phyloP scores from a whole-genome alignment of 1,284 basidiomycete species.

The Pseudozyma pruni region DNA sequence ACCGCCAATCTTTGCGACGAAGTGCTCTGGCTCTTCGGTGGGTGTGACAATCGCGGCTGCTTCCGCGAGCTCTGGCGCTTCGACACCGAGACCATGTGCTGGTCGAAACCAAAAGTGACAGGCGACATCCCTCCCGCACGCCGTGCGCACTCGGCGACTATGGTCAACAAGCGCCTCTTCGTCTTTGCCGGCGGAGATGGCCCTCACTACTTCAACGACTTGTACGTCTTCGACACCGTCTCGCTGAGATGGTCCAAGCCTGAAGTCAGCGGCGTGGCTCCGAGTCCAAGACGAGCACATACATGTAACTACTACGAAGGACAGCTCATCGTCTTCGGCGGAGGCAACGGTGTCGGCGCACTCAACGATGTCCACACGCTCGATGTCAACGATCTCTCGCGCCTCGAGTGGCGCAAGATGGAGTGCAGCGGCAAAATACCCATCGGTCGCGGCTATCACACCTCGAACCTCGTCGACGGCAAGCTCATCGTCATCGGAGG shows the following conservation, averaged over 20 bases:
- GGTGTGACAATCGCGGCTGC: constrained; percentile 82
- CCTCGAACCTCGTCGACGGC: constrained; percentile 84
- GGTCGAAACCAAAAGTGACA: constrained; percentile 72
- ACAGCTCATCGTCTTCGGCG: constrained; percentile 87
- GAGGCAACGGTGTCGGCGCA: constrained; percentile 87
- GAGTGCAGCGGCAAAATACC: constrained; percentile 65
- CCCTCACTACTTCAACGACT: constrained; percentile 72
- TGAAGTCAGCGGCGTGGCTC: constrained; percentile 68
- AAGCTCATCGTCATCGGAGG: constrained; percentile 85
- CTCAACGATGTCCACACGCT: constrained; percentile 90
- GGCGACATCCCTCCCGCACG: constrained; percentile 71
- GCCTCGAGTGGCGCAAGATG: constrained; percentile 74
- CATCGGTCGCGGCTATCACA: constrained; percentile 85
- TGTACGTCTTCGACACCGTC: constrained; percentile 83
- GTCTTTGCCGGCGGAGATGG: constrained; percentile 88
- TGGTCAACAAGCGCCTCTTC: constrained; percentile 80
- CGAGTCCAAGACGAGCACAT: constrained; percentile 81
- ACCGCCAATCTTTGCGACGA: constrained; percentile 84
- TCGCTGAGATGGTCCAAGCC: constrained; percentile 51
- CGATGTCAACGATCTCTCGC: constrained; percentile 74
- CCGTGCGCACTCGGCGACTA: constrained; percentile 86
- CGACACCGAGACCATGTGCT: constrained; percentile 90
- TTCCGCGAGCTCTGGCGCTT: constrained; percentile 84
- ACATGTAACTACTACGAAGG: constrained; percentile 80
- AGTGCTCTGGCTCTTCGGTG: constrained; percentile 86